These are phyloP conservation scores for Thermochaetoides thermophila DNA, from an alignment of 495 filamentous ascomycete genomes.

Conservation along the genomic window DNA sequence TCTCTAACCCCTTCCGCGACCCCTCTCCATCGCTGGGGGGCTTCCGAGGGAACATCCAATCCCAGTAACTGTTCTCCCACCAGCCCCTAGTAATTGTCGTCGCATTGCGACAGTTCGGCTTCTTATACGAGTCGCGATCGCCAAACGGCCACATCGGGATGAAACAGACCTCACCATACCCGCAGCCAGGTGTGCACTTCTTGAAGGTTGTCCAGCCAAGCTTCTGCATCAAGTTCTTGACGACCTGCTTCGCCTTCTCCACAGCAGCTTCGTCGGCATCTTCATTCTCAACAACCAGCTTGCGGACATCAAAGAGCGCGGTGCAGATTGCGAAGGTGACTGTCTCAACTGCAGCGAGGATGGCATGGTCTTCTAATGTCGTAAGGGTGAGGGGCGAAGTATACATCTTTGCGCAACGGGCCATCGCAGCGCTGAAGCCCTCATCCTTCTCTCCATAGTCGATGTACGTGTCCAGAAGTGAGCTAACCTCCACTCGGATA, in stretches of 20 bases:
- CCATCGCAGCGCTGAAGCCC: conserved; percentile 23
- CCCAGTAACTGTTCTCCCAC: conserved; percentile 1
- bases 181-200: conserved; percentile 40
- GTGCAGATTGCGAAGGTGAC: conserved; percentile 38
- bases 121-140: conserved; percentile 10
- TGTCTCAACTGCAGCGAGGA: conserved; percentile 28
- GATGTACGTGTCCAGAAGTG: conserved; percentile 35
- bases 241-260: conserved; percentile 1
- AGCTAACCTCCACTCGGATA: conserved; percentile 31
- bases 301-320: conserved; percentile 29
- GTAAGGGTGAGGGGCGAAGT: conserved; percentile 5
- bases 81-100: conserved; percentile 1
- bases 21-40: neutral
- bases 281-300: conserved; percentile 9
- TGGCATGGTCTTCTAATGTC: conserved; percentile 22
- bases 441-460: conserved; percentile 27
- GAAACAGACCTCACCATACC: conserved; percentile 46
- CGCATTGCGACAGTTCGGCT: conserved; percentile 9
- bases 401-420: conserved; percentile 39
- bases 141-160: conserved; percentile 53
- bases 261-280: conserved; percentile 5
- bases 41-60: neutral
- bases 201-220: conserved; percentile 51
- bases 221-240: conserved; percentile 31
- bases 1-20: no score